phyloP scores from a whole-genome alignment of 352 stramenopile genomes.

The Phytophthora syringae region DNA sequence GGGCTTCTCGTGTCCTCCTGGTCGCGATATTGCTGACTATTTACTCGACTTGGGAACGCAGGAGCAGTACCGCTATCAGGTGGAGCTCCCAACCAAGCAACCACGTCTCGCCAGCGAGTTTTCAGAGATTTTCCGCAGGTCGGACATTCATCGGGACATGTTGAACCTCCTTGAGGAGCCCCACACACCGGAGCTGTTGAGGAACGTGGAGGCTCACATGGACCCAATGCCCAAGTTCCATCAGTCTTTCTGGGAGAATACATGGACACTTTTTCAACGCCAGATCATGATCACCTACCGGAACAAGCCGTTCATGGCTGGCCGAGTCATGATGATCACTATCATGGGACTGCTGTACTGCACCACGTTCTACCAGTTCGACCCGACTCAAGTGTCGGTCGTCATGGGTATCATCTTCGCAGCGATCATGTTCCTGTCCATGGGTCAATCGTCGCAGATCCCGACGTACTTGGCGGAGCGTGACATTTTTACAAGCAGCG shows the following conservation, averaged over 20 bases:
- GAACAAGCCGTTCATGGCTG: conserved; percentile 51
- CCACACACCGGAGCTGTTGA: conserved; percentile 19
- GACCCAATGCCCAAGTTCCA: conserved; percentile 36
- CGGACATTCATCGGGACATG: background rate
- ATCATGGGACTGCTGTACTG: conserved; percentile 53
- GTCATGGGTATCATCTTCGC: conserved; percentile 80
- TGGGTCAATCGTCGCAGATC: conserved; percentile 56
- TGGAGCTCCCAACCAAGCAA: background rate
- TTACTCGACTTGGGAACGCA: conserved; percentile 17
- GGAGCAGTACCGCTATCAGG: background rate
- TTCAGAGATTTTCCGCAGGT: background rate
- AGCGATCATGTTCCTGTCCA: too few relatives aligned
- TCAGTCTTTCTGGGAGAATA: conserved; percentile 43
- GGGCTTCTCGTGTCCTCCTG: conserved; percentile 37
- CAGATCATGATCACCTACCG: conserved; percentile 67
- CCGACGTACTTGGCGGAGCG: conserved; percentile 25
- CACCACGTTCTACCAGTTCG: conserved; percentile 52
- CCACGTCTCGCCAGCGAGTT: background rate
- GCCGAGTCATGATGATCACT: conserved; percentile 42
- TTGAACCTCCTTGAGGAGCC: conserved; percentile 1
- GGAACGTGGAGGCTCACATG: conserved; percentile 19
- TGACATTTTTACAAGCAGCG: conserved; percentile 82
- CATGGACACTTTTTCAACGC: conserved; percentile 40
- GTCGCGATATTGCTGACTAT: too few relatives aligned
- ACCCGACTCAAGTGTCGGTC: conserved; percentile 39